phyloP scores from a whole-genome alignment of 352 stramenopile species.

The Aphanomyces astaci region DNA sequence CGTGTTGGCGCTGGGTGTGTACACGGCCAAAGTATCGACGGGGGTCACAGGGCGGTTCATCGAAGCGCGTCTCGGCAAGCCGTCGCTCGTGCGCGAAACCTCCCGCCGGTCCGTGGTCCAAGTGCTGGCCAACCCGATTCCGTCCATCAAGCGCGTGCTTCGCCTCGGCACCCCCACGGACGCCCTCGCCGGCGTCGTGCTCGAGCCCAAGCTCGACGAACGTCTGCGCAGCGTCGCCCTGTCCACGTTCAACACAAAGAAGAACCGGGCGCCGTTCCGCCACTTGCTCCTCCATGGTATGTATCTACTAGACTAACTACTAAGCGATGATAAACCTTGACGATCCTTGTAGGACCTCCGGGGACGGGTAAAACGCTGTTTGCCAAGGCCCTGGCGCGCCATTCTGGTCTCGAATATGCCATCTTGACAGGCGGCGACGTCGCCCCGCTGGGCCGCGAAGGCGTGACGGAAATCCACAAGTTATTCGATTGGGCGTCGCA shows the following conservation, averaged over 20 bases:
- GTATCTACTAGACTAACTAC: neutral
- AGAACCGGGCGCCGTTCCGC: slow-evolving; percentile 96
- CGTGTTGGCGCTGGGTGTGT: slow-evolving; percentile 93
- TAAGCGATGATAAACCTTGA: too few relatives aligned
- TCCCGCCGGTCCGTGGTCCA: slow-evolving; percentile 81
- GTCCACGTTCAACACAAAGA: slow-evolving; percentile 98
- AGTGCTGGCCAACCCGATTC: slow-evolving; percentile 78
- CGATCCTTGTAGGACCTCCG: slow-evolving; percentile 54
- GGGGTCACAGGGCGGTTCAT: slow-evolving; percentile 93
- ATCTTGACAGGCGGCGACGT: slow-evolving; percentile 98
- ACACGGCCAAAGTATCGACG: slow-evolving; percentile 91
- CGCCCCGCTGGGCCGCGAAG: slow-evolving; percentile 93
- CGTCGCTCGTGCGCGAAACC: slow-evolving; percentile 96
- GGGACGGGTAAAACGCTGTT: slow-evolving; percentile 99
- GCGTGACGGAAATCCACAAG: slow-evolving; percentile 98
- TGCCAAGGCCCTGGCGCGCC: slow-evolving; percentile 92
- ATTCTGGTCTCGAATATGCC: slow-evolving; percentile 97
- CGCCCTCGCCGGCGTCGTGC: slow-evolving; percentile 90
- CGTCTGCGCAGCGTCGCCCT: slow-evolving; percentile 93
- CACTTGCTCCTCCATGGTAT: slow-evolving; percentile 94
- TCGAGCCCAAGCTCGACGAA: slow-evolving; percentile 90
- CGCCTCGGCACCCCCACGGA: slow-evolving; percentile 85
- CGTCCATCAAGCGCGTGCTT: slow-evolving; percentile 83
- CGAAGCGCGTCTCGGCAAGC: slow-evolving; percentile 93
- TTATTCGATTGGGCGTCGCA: slow-evolving; percentile 99